Percentiles rank a stretch among this genome's conserved stretches.
phyloP scores from a whole-genome alignment of 2,329 filamentous ascomycete genomes.

The Cercospora nicotianae region DNA sequence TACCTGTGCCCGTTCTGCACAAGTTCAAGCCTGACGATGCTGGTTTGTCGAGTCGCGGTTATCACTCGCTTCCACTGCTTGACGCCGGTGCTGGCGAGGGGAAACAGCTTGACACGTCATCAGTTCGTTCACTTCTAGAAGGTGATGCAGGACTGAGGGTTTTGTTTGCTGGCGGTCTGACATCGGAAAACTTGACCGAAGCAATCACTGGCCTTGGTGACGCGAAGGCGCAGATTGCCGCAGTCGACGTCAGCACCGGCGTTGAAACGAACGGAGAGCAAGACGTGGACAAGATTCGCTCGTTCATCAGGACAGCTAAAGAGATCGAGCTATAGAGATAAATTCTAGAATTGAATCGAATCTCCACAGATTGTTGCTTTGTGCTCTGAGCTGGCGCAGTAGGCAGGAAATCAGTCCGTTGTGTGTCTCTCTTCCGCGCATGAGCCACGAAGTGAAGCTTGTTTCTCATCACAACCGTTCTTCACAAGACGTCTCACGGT shows the following conservation, averaged over 20 bases:
- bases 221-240: conserved; percentile 63
- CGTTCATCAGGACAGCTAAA: conserved; percentile 77
- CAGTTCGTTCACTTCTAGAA: conserved; percentile 66
- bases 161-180: conserved; percentile 81
- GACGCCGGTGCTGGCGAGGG: conserved; percentile 86
- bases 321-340: conserved; percentile 27
- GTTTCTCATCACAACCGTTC: neutral
- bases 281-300: conserved; percentile 74
- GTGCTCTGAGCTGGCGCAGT: neutral
- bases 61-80: conserved; percentile 78
- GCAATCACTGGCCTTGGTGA: conserved; percentile 65
- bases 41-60: conserved; percentile 72
- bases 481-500: neutral
- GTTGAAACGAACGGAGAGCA: conserved; percentile 80
- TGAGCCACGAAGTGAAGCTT: neutral
- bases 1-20: conserved; percentile 88
- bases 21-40: conserved; percentile 76
- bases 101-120: conserved; percentile 68
- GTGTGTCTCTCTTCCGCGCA: neutral
- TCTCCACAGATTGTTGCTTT: neutral
- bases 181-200: conserved; percentile 72
- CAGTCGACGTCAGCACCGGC: conserved; percentile 91
- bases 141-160: conserved; percentile 70
- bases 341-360: neutral
- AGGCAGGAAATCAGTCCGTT: neutral